Conservation (phyloP, 352 stramenopile species). For the Globisporangium abappressorium region DNA sequence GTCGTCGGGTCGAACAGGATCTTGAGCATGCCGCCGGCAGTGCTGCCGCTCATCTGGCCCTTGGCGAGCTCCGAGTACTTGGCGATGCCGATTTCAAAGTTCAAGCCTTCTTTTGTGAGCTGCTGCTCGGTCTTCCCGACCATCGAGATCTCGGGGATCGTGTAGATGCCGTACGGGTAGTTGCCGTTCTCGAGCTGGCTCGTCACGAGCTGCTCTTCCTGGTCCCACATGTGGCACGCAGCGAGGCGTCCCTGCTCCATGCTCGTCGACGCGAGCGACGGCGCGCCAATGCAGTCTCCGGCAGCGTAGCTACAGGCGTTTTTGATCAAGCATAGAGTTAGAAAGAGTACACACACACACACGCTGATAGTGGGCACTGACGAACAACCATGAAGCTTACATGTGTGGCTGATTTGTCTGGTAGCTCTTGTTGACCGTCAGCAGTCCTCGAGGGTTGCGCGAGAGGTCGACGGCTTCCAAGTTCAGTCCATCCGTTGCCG, state of each 20-base stretch:
- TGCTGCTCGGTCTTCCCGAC: constrained; percentile 88
- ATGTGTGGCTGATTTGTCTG: constrained; percentile 84
- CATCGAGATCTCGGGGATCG: constrained; percentile 90
- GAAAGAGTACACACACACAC: not conserved
- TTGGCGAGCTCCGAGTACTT: constrained; percentile 88
- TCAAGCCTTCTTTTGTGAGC: constrained; percentile 72
- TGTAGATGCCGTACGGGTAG: constrained; percentile 92
- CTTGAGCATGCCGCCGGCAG: constrained; percentile 82
- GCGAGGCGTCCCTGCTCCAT: constrained; percentile 88
- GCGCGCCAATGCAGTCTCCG: constrained; percentile 88
- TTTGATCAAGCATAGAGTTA: not conserved
- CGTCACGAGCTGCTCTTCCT: constrained; percentile 45
- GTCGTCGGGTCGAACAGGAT: constrained; percentile 83
- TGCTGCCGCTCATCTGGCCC: constrained; percentile 86
- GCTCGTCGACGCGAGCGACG: constrained; percentile 83
- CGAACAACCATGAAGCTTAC: constrained; percentile 23
- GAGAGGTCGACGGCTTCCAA: constrained; percentile 77
- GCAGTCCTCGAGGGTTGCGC: constrained; percentile 72
- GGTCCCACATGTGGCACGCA: constrained; percentile 84
- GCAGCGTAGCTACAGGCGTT: constrained; percentile 59
- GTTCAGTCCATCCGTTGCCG: constrained; percentile 79
- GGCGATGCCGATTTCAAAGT: constrained; percentile 86
- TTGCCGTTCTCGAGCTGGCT: constrained; percentile 75
- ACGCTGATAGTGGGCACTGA: not conserved
- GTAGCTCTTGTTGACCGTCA: constrained; percentile 87